Conservation (phyloP, 2,329 filamentous ascomycete genomes). For the Cercospora sp. region DNA sequence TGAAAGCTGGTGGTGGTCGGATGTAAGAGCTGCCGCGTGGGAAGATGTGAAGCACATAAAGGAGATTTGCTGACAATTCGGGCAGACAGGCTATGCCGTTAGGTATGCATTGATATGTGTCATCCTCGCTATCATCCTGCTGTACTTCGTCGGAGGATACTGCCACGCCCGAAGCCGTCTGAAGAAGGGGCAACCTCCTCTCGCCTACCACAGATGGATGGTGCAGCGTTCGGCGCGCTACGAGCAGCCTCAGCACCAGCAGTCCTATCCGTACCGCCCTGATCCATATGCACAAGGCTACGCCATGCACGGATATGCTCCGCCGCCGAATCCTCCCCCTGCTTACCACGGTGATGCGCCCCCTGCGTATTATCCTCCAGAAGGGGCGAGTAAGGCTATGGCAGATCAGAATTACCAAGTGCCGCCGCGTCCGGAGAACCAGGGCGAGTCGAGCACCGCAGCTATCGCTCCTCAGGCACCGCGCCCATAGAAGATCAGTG, state of each 20-base stretch:
- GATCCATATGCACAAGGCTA: conserved; percentile 28
- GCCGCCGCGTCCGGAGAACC: conserved; percentile 17
- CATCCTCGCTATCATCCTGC: conserved; percentile 59
- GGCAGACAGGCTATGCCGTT: conserved; percentile 53
- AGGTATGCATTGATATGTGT: conserved; percentile 70
- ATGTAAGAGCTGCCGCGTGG: conserved; percentile 5
- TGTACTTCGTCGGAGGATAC: conserved; percentile 68
- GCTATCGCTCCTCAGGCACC: conserved; percentile 12
- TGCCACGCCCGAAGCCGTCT: conserved; percentile 68
- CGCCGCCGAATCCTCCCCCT: conserved; percentile 36
- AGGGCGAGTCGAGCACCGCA: conserved; percentile 22
- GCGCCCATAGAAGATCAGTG: conserved; percentile 13
- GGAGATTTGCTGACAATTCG: neutral
- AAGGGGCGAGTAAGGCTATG: conserved; percentile 38
- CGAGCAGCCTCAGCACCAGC: conserved; percentile 16
- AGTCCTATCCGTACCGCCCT: conserved; percentile 23
- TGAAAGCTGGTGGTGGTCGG: conserved; percentile 16
- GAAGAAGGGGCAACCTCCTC: conserved; percentile 62
- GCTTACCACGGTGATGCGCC: conserved; percentile 40
- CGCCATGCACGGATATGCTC: conserved; percentile 32
- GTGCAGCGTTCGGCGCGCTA: conserved; percentile 27
- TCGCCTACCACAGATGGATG: conserved; percentile 65
- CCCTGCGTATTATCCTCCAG: conserved; percentile 40
- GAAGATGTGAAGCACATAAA: neutral
- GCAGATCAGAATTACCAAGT: conserved; percentile 37